Conservation (phyloP, 495 filamentous ascomycete genomes). For the Sordaria brevicollis region DNA sequence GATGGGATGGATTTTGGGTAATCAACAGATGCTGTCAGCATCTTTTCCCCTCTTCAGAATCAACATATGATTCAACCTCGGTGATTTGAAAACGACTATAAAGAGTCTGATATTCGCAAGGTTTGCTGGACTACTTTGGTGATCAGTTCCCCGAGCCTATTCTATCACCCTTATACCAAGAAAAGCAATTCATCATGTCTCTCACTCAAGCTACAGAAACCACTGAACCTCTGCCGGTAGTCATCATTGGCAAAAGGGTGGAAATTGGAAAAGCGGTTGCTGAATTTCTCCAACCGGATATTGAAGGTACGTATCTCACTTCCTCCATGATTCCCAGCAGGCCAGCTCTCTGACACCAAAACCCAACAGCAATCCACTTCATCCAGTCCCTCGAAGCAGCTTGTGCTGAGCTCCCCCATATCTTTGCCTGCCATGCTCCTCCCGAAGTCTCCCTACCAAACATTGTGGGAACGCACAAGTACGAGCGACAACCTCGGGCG, state of each 20-base stretch:
- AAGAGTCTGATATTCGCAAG: too few relatives aligned
- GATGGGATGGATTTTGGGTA: background rate
- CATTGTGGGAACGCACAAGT: background rate
- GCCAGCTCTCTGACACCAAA: background rate
- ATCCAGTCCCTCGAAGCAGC: background rate
- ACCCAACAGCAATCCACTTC: background rate
- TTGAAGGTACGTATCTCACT: background rate
- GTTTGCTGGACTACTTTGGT: too few relatives aligned
- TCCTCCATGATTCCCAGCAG: background rate
- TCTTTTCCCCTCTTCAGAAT: background rate
- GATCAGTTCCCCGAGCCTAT: too few relatives aligned
- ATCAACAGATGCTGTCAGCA: background rate
- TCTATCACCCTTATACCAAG: too few relatives aligned
- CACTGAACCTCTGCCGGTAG: background rate
- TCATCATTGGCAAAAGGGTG: background rate
- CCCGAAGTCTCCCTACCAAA: background rate
- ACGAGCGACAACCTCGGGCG: background rate
- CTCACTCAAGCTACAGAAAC: background rate
- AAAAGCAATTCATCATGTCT: background rate
- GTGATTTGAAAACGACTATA: too few relatives aligned
- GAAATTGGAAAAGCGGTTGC: background rate
- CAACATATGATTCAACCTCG: background rate
- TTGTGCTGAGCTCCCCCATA: background rate
- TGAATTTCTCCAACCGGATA: background rate
- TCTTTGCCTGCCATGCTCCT: background rate